Evolutionary conservation across 129 eudicot species (phyloP).

Genomic region (Erigeron canadensis): DNA sequence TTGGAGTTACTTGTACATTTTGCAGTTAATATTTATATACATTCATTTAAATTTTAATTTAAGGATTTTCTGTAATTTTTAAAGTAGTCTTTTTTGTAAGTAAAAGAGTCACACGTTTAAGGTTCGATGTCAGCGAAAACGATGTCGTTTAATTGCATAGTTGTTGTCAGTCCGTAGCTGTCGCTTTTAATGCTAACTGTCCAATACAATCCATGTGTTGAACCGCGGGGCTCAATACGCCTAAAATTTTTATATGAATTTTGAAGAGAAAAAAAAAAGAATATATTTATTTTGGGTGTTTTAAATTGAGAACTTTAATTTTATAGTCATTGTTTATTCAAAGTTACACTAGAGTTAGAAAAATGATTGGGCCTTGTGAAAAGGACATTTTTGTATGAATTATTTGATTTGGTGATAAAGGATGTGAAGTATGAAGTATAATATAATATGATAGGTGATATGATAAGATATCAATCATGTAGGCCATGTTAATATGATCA

Average conservation of each 20-base stretch:
- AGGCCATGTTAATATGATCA: conserved; percentile 27
- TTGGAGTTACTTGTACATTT: conserved; percentile 30
- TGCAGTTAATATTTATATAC: conserved; percentile 6
- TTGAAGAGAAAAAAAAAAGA: background rate
- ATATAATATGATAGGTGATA: background rate
- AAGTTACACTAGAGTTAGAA: background rate
- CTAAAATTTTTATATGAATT: background rate
- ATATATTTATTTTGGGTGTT: background rate
- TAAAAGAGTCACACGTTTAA: conserved; percentile 13
- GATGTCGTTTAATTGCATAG: conserved; percentile 17
- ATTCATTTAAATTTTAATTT: background rate
- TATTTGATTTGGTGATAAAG: background rate
- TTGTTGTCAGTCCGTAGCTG: conserved; percentile 27
- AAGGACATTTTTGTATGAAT: background rate
- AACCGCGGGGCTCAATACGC: background rate
- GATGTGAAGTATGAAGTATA: background rate
- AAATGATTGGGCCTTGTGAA: background rate
- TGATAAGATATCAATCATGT: conserved; percentile 14
- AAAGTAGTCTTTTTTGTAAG: background rate
- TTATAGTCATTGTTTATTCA: background rate
- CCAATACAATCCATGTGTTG: conserved; percentile 32
- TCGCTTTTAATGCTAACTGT: conserved; percentile 30
- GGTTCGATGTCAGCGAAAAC: conserved; percentile 15
- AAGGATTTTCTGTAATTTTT: no score
- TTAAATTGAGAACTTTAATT: no score